Percentiles rank a stretch among this genome's conserved stretches.
Conservation (phyloP, 371 early-diverging fungal genomes). For the Mucor saturninus region DNA sequence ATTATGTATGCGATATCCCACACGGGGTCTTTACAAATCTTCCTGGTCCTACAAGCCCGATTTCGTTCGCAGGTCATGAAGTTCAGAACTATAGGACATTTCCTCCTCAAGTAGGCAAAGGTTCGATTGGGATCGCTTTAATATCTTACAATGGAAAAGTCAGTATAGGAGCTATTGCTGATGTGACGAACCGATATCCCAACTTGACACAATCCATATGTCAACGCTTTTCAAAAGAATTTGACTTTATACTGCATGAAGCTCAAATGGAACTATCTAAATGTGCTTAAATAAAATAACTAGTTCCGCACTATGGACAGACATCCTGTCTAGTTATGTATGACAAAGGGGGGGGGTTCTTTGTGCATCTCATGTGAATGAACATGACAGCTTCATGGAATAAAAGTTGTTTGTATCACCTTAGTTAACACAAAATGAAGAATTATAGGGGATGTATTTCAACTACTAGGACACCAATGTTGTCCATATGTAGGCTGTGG, state of each 20-base stretch:
- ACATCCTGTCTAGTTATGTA: too few species aligned
- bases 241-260: slow-evolving; percentile 36
- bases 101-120: slow-evolving; percentile 44
- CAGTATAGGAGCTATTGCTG: slow-evolving; percentile 35
- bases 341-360: too few species aligned
- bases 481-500: too few species aligned
- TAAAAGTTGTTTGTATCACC: too few species aligned
- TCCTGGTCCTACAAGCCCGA: slow-evolving; percentile 34
- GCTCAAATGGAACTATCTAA: slow-evolving; percentile 6
- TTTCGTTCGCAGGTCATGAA: slow-evolving; percentile 40
- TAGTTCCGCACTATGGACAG: too few species aligned
- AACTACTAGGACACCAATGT: too few species aligned
- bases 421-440: too few species aligned
- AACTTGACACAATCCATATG: slow-evolving; percentile 31
- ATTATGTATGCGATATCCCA: slow-evolving; percentile 23
- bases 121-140: slow-evolving; percentile 41
- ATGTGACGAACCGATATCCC: slow-evolving; percentile 33
- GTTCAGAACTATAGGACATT: slow-evolving; percentile 30
- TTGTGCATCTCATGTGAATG: too few species aligned
- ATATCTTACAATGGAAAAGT: slow-evolving; percentile 41
- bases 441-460: too few species aligned
- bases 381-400: too few species aligned
- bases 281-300: too few species aligned
- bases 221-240: slow-evolving; percentile 29
- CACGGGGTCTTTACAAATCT: slow-evolving; percentile 49